Evolutionary conservation across 805 yeast genomes (phyloP), one percentile per base, ranked within the genome.

Genomic region (Lachancea waltii): DNA sequence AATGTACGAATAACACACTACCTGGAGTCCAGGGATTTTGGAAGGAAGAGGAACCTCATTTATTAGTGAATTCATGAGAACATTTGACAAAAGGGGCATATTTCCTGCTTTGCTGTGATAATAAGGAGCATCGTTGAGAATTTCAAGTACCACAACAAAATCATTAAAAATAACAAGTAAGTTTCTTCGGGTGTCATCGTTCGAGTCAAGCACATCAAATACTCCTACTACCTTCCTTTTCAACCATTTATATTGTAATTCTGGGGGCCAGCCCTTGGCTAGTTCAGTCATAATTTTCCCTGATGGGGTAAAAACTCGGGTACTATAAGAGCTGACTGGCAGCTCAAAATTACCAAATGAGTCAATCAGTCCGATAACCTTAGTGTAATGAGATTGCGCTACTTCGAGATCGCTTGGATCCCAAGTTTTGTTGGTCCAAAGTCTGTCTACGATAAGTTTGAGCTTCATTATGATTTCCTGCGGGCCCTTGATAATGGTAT

Each of bases 161-260:
- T 90, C 97, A 35, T 87, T 84, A 61, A 90, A 89, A 3, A 90
- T 65, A 5, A 89, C 78, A 30, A 87, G 60, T 5, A 86, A 70
- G 28, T 79, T 81, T 33, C 68, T 56, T 34, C 62, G 62, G 20
- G 60, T 50, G 4, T 56, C 45, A 11, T 60, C 56, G 5, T 44
- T 41, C 1, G 64, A 48, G 39, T 69, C 67, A 5, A 57, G 49
- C 1, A 70, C 69, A 41, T 75, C 81, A 45, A 71, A 70, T 2
- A 89, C 79, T 0, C 90, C 82, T 8, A 90, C 87, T 3, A 90
- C 92, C 43, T 94, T 72, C 45, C 97, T 69, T 25, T 81, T 74
- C 20, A 86, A 57, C 97, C 96, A 89, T 15, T 95, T 95, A 53
- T 79, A 81, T 46, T 85, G 95, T 17, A 90, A 65, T 46, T 81